These are phyloP conservation scores for Arachnopeziza araneosa DNA, from an alignment of 2,329 filamentous ascomycete genomes.

Conservation along the genomic window DNA sequence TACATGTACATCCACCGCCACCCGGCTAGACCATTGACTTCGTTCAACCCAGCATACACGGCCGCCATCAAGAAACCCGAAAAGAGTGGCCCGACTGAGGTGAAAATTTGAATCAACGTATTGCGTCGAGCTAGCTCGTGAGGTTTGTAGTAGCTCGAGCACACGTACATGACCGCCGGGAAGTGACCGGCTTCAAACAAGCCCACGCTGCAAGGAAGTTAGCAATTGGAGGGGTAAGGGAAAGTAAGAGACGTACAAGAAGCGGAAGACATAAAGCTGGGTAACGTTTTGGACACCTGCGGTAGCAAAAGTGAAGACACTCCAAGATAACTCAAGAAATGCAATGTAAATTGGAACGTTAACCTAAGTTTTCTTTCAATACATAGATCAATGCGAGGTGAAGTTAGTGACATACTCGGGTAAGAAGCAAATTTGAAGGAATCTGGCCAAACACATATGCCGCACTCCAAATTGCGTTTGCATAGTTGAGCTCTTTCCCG, in stretches of 20 bases:
- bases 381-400: no score
- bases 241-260: constrained; percentile 37
- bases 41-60: constrained; percentile 18
- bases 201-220: constrained; percentile 2
- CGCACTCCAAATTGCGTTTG: constrained; percentile 28
- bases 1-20: constrained; percentile 44
- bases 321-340: constrained; percentile 4
- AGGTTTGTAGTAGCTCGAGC: constrained; percentile 48
- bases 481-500: constrained; percentile 31
- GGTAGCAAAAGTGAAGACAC: constrained; percentile 31
- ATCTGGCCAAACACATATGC: constrained; percentile 31
- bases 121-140: constrained; percentile 52
- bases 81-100: constrained; percentile 40
- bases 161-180: constrained; percentile 30
- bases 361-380: no score
- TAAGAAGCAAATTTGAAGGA: constrained; percentile 27
- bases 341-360: constrained; percentile 3
- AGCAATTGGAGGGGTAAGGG: constrained; percentile 22
- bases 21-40: constrained; percentile 36
- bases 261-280: constrained; percentile 53
- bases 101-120: constrained; percentile 44
- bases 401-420: background rate
- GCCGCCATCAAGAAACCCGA: constrained; percentile 30
- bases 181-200: constrained; percentile 40
- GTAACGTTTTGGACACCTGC: constrained; percentile 52